phyloP scores from a whole-genome alignment of 2,329 filamentous ascomycete genomes.

The Fusarium solani-melongenae region DNA sequence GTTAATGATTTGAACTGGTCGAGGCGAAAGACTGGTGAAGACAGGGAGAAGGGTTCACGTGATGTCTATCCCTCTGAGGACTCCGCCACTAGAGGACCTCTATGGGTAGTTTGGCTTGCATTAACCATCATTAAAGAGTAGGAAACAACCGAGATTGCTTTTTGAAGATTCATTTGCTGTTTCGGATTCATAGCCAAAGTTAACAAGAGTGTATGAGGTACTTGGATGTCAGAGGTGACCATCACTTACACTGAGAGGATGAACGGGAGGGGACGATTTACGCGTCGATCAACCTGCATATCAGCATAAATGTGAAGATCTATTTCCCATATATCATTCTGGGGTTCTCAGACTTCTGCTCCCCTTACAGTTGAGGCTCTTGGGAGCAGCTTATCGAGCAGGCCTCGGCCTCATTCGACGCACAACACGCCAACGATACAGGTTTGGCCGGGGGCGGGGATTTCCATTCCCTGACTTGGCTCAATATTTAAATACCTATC shows the following conservation, averaged over 20 bases:
- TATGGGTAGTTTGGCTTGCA: conserved; percentile 2
- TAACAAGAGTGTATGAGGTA: not conserved
- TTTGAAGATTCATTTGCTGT: not conserved
- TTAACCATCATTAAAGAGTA: not conserved
- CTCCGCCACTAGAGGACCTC: conserved; percentile 10
- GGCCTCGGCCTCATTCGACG: not conserved
- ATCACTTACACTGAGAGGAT: not conserved
- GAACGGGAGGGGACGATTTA: not conserved
- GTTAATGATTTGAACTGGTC: not conserved
- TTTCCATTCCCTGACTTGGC: not conserved
- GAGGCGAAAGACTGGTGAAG: not conserved
- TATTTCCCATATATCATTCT: not conserved
- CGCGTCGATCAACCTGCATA: not conserved
- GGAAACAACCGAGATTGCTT: not conserved
- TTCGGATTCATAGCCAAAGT: not conserved
- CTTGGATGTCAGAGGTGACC: not conserved
- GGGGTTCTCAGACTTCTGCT: not conserved
- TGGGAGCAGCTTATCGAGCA: not conserved
- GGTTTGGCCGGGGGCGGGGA: not conserved
- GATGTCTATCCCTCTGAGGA: not conserved
- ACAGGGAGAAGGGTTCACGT: not conserved
- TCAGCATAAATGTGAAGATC: not conserved
- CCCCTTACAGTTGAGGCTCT: not conserved
- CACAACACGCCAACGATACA: not conserved
- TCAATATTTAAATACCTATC: not conserved